Percentiles rank a stretch among this genome's conserved stretches.
Conservation (phyloP, 179 eudicot genomes). For the Actinidia polygama region DNA sequence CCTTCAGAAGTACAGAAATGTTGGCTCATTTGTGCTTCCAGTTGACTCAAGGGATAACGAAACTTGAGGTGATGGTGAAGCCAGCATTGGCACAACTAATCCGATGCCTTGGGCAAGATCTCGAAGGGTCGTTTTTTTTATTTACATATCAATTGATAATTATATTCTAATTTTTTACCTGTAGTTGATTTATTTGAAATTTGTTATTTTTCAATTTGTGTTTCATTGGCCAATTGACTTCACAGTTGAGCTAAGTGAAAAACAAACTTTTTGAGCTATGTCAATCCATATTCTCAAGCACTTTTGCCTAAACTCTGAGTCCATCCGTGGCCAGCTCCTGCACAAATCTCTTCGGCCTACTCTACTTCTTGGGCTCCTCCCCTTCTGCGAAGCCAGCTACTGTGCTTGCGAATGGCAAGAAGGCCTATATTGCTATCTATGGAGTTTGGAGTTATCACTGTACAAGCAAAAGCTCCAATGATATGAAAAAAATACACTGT, state of each 20-base stretch:
- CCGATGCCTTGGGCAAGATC: too few species aligned
- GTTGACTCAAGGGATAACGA: constrained; percentile 91
- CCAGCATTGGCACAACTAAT: constrained; percentile 87
- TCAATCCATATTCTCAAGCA: constrained; percentile 90
- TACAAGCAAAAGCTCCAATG: too few species aligned
- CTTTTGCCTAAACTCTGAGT: constrained; percentile 86
- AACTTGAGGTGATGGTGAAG: constrained; percentile 98
- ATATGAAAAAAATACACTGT: too few species aligned
- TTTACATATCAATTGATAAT: too few species aligned
- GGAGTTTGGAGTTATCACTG: too few species aligned
- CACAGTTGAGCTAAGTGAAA: too few species aligned
- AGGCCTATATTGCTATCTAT: constrained; percentile 83
- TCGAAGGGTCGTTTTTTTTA: too few species aligned
- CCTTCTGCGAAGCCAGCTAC: constrained; percentile 83
- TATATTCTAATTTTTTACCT: too few species aligned
- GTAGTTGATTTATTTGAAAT: too few species aligned
- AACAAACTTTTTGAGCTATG: too few species aligned
- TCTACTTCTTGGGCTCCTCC: constrained; percentile 68
- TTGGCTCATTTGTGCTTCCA: constrained; percentile 84
- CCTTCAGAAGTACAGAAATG: constrained; percentile 92
- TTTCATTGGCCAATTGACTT: too few species aligned
- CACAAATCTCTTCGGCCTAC: constrained; percentile 77
- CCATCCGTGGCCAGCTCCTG: constrained; percentile 89
- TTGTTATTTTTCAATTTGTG: too few species aligned
- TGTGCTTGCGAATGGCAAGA: constrained; percentile 77